Evolutionary conservation across 2,329 filamentous ascomycete species (phyloP), one percentile per base, ranked within the genome.

Genomic region (Berkeleyomyces rouxiae): DNA sequence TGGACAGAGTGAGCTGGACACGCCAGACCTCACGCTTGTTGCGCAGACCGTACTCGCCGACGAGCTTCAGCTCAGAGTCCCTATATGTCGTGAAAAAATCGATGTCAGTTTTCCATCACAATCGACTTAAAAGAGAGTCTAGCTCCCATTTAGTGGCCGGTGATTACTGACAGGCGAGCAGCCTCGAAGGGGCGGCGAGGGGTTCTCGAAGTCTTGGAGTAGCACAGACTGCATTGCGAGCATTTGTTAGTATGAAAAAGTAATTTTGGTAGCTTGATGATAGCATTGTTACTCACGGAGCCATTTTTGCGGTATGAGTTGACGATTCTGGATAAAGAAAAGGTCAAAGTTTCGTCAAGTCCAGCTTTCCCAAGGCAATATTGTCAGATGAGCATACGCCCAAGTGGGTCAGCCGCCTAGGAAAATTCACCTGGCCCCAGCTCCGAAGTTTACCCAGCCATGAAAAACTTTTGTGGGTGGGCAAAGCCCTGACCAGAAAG

Each of bases 11-110:
- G 79, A 99, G 87, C 85, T 90, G 87, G 80, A 99, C 93, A 80
- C 93, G 90, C 93, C 93, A 99, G 76, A 99, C 93, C 85, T 99
- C 93, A 84, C 93, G 92, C 90, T 99, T 99, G 85, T 99, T 99
- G 81, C 91, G 89, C 74, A 99, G 90, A 81, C 93, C 93, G 84
- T 95, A 99, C 83, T 99, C 93, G 81, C 93, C 93, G 74, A 99
- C 92, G 79, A 93, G 87, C 88, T 99, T 99, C 80, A 99, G 82
- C 83, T 99, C 93, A 75, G 91, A 90, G 83, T 99, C 93, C 83
- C 93, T 97, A 82, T 75, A 73, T 71, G 57, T 62, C 57, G 58
- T 70, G 69, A 72, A 68, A 75, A 61, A 62, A 63, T 57, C 58
- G 59, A 74, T 73, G 82, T 88, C 84, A 87, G 87, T 88, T 80